Percentiles rank a stretch among this genome's conserved stretches.
Evolutionary conservation across 73 alveolate species (phyloP).

Genomic region (Stentor roeselii): DNA sequence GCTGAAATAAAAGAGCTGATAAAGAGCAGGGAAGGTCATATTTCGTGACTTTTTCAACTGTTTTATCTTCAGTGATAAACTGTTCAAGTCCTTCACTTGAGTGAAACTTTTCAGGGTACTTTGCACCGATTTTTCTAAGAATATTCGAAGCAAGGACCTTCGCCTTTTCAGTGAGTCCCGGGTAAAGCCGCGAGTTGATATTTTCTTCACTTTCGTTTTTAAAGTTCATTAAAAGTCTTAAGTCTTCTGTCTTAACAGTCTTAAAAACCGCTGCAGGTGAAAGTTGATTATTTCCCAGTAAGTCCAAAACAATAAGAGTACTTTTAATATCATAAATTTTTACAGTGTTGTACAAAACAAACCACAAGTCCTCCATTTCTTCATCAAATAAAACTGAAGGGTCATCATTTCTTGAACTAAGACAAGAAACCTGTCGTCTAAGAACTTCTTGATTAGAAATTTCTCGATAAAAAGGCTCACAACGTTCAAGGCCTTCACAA

Average conservation of each 20-base stretch:
- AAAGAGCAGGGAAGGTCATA: conserved; percentile 21
- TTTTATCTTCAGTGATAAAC: not conserved
- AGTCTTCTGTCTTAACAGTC: not conserved
- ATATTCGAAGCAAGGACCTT: not conserved
- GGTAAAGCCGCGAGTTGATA: conserved; percentile 1
- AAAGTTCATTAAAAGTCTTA: not conserved
- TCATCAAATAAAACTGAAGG: not conserved
- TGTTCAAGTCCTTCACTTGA: not conserved
- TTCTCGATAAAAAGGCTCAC: not conserved
- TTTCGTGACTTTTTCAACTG: not conserved
- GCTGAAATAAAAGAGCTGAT: not conserved
- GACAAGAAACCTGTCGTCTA: not conserved
- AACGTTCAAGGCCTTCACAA: not conserved
- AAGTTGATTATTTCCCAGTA: not conserved
- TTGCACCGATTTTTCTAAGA: not conserved
- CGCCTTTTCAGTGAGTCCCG: conserved; percentile 10
- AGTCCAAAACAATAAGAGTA: not conserved
- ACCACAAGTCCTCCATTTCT: conserved; percentile 5
- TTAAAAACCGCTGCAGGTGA: conserved; percentile 17
- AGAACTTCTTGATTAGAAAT: not conserved
- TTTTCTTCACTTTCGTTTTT: not conserved
- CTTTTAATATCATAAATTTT: conserved; percentile 24
- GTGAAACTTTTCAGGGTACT: conserved; percentile 15
- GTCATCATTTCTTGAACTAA: not conserved
- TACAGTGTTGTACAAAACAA: not conserved